Evolutionary conservation across 208 protist species (phyloP), one percentile per base, ranked within the genome.

Genomic region (Leishmania mexicana): DNA sequence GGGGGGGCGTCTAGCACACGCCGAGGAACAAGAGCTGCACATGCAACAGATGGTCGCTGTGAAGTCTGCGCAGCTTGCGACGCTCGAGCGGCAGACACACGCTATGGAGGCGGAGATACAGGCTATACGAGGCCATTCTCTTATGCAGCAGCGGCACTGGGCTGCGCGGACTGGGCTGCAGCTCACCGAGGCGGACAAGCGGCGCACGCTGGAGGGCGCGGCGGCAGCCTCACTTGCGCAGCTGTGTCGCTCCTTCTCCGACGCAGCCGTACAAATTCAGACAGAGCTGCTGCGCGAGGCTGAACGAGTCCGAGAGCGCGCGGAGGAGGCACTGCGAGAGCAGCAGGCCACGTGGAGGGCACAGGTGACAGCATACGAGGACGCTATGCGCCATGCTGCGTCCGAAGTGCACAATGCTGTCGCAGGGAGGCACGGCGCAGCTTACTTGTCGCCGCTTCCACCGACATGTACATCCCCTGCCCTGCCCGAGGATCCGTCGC

Each of bases 301-400:
- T 3, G 35, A 64, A 15, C 49, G 72, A 15, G 28, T 31, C 17
- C 45, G 74, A 68, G 54, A 51, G 51, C 35, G 19, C 54, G 47
- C 49, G 8, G 28, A 75, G 19, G 35, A 54, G 13, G 57, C 31
- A 28, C 38, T 75, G 51, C 81, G 84, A 72, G 71, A 75, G 71
- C 84, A 81, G 21, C 51, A 81, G 65, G 15, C 40, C 10, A 80
- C 85, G 31, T 79, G 45, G 42, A 65, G 75, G 35, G 57, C 81
- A n/a, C 79, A 90, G 77, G 68, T 76, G 42, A 64, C 19, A 2
- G 76, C 76, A 40, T 87, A 87, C 78, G 70, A 83, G 31, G 88
- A 88, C 38, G 83, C 83, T 45, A 85, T 92, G 54, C 76, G 68
- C 24, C 88, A 89, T 60, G 90, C 89, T 53, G 76, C 86, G 62